Conservation (phyloP, 345 rosid genomes). For the Aurinia saxatilis region DNA sequence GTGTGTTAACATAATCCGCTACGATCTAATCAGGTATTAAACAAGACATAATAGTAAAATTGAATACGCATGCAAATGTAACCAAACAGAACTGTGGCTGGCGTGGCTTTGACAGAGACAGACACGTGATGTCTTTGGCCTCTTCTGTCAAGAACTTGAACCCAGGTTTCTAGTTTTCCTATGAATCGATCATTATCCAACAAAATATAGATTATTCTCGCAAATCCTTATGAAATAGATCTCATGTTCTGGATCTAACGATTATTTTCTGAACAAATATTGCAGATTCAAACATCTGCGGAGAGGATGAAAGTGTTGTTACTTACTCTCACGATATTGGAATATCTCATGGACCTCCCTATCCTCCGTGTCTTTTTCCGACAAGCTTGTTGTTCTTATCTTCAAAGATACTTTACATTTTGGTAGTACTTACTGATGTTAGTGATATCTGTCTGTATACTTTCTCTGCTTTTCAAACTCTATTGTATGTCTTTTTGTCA, state of each 20-base stretch:
- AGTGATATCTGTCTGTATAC: too few species aligned
- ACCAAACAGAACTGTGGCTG: background rate
- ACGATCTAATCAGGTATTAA: background rate
- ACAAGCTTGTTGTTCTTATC: background rate
- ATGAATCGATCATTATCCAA: background rate
- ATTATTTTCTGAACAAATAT: too few species aligned
- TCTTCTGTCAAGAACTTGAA: constrained; percentile 21
- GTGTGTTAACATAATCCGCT: background rate
- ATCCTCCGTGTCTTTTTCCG: constrained; percentile 1
- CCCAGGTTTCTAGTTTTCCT: constrained; percentile 9
- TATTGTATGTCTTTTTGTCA: background rate
- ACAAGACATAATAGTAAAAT: background rate
- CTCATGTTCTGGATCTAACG: too few species aligned
- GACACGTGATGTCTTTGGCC: constrained; percentile 23
- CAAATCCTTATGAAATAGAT: background rate
- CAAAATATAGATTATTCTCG: background rate
- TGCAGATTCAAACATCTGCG: too few species aligned
- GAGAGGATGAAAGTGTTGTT: too few species aligned
- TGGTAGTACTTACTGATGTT: too few species aligned
- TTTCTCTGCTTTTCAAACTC: too few species aligned
- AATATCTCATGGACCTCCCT: constrained; percentile 9
- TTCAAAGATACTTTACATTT: background rate
- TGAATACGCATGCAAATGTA: constrained; percentile 9
- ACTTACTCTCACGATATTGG: too few species aligned
- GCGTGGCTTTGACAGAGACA: constrained; percentile 18